Percentiles rank a stretch among this genome's conserved stretches.
phyloP scores from a whole-genome alignment of 805 yeast genomes.

The Maudiozyma pseudohumilis region DNA sequence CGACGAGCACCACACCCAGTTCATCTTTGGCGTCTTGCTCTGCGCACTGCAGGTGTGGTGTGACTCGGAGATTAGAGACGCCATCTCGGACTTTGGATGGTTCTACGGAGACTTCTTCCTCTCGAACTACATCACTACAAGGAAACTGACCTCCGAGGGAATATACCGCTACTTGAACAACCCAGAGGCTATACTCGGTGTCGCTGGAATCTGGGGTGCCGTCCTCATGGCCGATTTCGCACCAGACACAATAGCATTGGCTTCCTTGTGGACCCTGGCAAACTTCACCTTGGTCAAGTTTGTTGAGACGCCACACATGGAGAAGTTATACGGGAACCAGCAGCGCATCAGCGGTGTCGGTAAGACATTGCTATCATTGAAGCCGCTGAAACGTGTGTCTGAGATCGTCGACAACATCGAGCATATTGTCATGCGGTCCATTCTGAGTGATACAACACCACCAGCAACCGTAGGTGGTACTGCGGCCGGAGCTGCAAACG shows the following conservation, averaged over 20 bases:
- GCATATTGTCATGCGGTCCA: slow-evolving; percentile 12
- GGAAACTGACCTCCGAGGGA: slow-evolving; percentile 61
- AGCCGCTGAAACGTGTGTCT: slow-evolving; percentile 29
- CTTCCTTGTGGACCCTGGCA: slow-evolving; percentile 56
- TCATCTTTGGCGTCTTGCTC: slow-evolving; percentile 50
- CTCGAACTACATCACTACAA: slow-evolving; percentile 39
- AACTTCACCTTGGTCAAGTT: slow-evolving; percentile 59
- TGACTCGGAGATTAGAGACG: slow-evolving; percentile 53
- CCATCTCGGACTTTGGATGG: slow-evolving; percentile 83
- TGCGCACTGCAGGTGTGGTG: slow-evolving; percentile 59
- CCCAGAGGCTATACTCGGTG: slow-evolving; percentile 72
- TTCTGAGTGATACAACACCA: slow-evolving; percentile 1
- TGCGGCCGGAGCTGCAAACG: background rate
- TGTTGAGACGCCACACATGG: slow-evolving; percentile 72
- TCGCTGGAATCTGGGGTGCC: slow-evolving; percentile 70
- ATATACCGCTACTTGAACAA: slow-evolving; percentile 73
- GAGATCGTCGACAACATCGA: slow-evolving; percentile 35
- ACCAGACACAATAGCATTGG: slow-evolving; percentile 37
- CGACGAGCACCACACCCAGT: slow-evolving; percentile 17
- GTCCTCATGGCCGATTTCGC: slow-evolving; percentile 50
- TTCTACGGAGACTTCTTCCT: slow-evolving; percentile 79
- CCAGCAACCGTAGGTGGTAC: background rate
- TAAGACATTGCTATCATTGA: slow-evolving; percentile 30
- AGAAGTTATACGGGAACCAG: slow-evolving; percentile 58
- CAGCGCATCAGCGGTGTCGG: slow-evolving; percentile 49